phyloP scores from a whole-genome alignment of 164 flowering plant species.

The Protea cynaroides region DNA sequence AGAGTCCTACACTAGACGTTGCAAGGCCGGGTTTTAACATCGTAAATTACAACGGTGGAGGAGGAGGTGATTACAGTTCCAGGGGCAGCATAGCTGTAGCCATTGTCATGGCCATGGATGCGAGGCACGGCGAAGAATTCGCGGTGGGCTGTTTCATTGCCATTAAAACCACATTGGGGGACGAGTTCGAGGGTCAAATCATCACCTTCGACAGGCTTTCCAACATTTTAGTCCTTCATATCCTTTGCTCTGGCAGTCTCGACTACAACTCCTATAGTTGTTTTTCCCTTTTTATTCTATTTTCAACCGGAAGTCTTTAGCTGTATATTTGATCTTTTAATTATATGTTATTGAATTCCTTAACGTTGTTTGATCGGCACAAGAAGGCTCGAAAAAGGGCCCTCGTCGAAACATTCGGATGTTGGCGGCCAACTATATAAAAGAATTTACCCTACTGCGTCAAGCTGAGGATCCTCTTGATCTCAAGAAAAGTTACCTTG shows the following conservation, averaged over 20 bases:
- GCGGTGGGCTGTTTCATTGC: constrained; percentile 68
- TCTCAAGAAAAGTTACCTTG: constrained; percentile 51
- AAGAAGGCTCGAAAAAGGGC: constrained; percentile 66
- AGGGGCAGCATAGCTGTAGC: background rate
- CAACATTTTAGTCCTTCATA: constrained; percentile 89
- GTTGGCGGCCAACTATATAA: constrained; percentile 70
- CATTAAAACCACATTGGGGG: constrained; percentile 76
- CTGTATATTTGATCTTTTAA: constrained; percentile 10
- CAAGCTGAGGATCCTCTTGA: constrained; percentile 86
- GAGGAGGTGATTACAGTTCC: too few relatives aligned
- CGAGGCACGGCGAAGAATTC: constrained; percentile 45
- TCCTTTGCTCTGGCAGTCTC: constrained; percentile 36
- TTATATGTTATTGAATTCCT: constrained; percentile 20
- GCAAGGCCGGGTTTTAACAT: too few relatives aligned
- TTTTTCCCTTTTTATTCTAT: too few relatives aligned
- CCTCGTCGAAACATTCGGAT: constrained; percentile 54
- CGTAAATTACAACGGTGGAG: too few relatives aligned
- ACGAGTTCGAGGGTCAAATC: constrained; percentile 73
- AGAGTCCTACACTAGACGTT: too few relatives aligned
- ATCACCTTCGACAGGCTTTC: constrained; percentile 73
- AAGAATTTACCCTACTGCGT: constrained; percentile 60
- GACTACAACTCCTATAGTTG: background rate
- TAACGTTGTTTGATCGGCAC: constrained; percentile 35
- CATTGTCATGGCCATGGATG: constrained; percentile 9
- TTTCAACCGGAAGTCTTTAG: background rate